These are phyloP conservation scores for Fusarium tuaranense DNA, from an alignment of 2,329 filamentous ascomycete genomes.

Conservation along the genomic window DNA sequence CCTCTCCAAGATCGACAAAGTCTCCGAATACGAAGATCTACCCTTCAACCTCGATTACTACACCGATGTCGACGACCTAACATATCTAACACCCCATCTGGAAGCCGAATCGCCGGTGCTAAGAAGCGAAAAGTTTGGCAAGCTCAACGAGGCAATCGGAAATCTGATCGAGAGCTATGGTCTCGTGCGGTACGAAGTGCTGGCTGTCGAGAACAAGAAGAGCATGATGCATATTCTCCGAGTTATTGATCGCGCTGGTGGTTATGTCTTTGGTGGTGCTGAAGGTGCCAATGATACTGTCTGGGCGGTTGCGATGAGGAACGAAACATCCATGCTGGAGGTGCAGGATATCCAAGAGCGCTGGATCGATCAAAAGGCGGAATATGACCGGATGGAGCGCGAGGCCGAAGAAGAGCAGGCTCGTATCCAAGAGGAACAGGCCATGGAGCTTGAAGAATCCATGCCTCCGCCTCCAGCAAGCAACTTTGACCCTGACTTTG, in stretches of 20 bases:
- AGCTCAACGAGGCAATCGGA: slow-evolving; percentile 87
- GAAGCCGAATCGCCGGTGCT: slow-evolving; percentile 80
- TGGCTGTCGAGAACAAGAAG: slow-evolving; percentile 96
- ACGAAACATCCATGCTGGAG: slow-evolving; percentile 79
- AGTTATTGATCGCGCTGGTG: slow-evolving; percentile 90
- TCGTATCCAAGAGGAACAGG: slow-evolving; percentile 56
- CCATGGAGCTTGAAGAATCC: slow-evolving; percentile 51
- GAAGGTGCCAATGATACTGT: slow-evolving; percentile 95
- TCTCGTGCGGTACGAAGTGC: slow-evolving; percentile 89
- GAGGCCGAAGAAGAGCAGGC: slow-evolving; percentile 82
- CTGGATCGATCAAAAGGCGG: slow-evolving; percentile 92
- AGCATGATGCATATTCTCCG: slow-evolving; percentile 94
- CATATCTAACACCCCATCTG: slow-evolving; percentile 83
- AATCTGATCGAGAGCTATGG: slow-evolving; percentile 90
- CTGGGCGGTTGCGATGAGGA: slow-evolving; percentile 96
- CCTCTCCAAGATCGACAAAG: slow-evolving; percentile 96
- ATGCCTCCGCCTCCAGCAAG: slow-evolving; percentile 39
- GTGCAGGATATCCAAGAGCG: slow-evolving; percentile 92
- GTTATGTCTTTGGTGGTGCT: slow-evolving; percentile 90
- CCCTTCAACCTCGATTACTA: slow-evolving; percentile 98
- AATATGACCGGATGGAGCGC: slow-evolving; percentile 84
- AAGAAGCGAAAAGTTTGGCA: slow-evolving; percentile 80
- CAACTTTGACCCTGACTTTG: slow-evolving; percentile 60
- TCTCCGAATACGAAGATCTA: slow-evolving; percentile 84
- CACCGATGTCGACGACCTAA: slow-evolving; percentile 94